Evolutionary conservation across 345 rosid genomes (phyloP).

Genomic region (Salix dunnii): DNA sequence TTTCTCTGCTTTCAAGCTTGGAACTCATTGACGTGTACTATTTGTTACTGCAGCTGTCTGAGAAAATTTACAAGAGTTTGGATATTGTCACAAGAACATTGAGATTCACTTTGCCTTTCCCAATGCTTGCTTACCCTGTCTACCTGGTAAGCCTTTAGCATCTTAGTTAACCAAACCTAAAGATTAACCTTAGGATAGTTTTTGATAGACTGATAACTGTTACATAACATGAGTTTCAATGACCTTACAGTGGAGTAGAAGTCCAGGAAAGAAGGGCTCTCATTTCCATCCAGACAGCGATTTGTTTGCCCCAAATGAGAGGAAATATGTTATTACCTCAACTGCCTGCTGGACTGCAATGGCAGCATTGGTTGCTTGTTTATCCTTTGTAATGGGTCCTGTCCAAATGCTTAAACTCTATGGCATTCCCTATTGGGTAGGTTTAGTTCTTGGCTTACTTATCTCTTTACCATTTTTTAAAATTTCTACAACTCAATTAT

Average conservation of each 20-base stretch:
- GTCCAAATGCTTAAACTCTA: conserved; percentile 26
- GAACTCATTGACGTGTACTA: not conserved
- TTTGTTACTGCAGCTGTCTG: conserved; percentile 52
- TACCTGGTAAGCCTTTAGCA: conserved; percentile 59
- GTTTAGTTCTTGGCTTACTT: not conserved
- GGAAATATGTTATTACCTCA: conserved; percentile 62
- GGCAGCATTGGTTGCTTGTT: conserved; percentile 27
- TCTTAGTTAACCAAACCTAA: not conserved
- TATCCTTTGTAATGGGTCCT: conserved; percentile 25
- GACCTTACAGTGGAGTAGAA: conserved; percentile 58
- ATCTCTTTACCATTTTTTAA: not conserved
- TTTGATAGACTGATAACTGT: not conserved
- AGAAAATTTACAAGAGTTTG: conserved; percentile 62
- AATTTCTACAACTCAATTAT: not conserved
- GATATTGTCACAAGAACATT: conserved; percentile 41
- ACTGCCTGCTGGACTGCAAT: conserved; percentile 38
- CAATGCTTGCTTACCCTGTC: conserved; percentile 87
- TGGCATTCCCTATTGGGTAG: conserved; percentile 29
- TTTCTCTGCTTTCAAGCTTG: not conserved
- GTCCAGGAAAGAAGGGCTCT: conserved; percentile 90
- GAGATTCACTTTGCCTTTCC: conserved; percentile 81
- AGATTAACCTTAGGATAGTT: not conserved
- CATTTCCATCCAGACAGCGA: conserved; percentile 79
- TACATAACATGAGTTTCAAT: not conserved
- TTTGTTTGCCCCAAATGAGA: conserved; percentile 68